Evolutionary conservation across 768 basidiomycete genomes (phyloP), one percentile per base, ranked within the genome.

Genomic region (Tulasnella sp.): DNA sequence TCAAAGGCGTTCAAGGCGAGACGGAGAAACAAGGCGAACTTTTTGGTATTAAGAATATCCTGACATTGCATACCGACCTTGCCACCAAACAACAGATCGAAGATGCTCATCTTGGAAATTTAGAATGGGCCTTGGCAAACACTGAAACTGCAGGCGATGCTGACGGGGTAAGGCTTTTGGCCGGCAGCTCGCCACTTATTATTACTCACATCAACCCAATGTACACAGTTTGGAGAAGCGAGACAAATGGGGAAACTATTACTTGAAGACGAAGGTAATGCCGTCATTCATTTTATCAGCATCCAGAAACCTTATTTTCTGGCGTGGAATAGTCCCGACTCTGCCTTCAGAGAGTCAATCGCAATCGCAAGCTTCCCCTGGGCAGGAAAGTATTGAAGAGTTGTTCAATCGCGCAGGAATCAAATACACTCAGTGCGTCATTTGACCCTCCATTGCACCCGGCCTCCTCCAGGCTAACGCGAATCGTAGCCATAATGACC

Each of bases 31-130:
- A 83, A 65, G 91, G 89, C 30, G 90, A 92, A 65, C 76, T 92
- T 1, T 93, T 89, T 64, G 91, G 91, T 2, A 74, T 86, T 49
- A 80, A 83, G 66, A 93, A 93, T 64, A 87, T 93, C 34, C 92
- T 93, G 72, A 80, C 75, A 63, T 73, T 92, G 27, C 81, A 85
- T 87, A 65, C 74, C 75, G 60, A 80, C 75, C 15, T 72, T 84
- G 8, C 78, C 84, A 38, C 91, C 87, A 0, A 87, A 90, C 69
- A 76, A 78, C 69, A 91, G 87, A 91, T 92, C 44, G 87, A 91
- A 68, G 79, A 75, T 53, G 88, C 89, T 4, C 80, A 80, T 49
- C 65, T 90, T 3, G 75, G 78, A 5, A 81, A 92, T 62, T 72
- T 90, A 22, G 85, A 90, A 65, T 92, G 89, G 87, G 87, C 85